Conservation (phyloP, 78 protist genomes). For the Dictyostelium capitatum region DNA sequence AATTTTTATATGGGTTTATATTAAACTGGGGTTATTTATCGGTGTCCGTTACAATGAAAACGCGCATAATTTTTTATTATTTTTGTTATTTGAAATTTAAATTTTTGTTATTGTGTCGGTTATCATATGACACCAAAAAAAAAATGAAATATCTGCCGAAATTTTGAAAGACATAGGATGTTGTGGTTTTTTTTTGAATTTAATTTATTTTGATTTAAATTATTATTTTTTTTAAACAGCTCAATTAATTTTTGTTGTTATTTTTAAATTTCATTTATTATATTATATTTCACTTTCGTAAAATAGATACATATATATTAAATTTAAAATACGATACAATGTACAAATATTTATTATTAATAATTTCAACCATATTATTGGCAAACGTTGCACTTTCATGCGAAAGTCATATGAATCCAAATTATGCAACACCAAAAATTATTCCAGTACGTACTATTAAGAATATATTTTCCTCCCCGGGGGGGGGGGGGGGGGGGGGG, state of each 20-base stretch:
- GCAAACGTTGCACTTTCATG: neutral
- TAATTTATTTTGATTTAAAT: neutral
- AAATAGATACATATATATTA: neutral
- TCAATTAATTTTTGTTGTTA: neutral
- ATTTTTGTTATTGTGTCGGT: too few relatives aligned
- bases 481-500: too few relatives aligned
- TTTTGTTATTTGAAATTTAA: too few relatives aligned
- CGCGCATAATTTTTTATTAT: too few relatives aligned
- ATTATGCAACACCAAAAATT: neutral
- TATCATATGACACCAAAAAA: too few relatives aligned
- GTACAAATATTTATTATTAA: neutral
- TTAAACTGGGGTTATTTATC: too few relatives aligned
- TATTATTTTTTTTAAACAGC: neutral
- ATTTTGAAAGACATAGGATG: neutral
- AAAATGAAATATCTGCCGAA: too few relatives aligned
- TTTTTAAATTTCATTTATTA: neutral
- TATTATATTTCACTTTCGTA: too few relatives aligned
- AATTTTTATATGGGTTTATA: too few relatives aligned
- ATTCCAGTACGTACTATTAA: neutral
- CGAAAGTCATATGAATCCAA: neutral
- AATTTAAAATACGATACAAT: neutral
- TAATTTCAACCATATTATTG: neutral
- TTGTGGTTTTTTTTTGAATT: neutral
- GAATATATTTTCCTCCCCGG: neutral
- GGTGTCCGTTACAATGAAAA: too few relatives aligned